Evolutionary conservation across 768 basidiomycete genomes (phyloP).

Genomic region (Termitomyces sp.): DNA sequence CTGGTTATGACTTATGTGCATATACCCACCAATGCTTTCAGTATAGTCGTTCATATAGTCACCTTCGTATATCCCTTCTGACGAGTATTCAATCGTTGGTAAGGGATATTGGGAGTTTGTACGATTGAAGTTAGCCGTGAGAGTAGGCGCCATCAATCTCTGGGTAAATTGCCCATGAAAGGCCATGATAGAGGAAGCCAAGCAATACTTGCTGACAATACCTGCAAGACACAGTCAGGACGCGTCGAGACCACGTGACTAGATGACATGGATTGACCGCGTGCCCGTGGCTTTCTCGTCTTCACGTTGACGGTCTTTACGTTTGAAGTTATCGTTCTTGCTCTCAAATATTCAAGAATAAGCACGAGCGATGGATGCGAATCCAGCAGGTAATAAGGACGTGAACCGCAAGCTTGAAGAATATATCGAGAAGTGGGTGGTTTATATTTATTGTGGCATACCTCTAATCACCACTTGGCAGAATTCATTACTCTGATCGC

Average conservation of each 20-base stretch:
- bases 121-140: not conserved
- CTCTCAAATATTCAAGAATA: not conserved
- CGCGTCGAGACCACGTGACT: conserved; percentile 7
- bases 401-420: conserved; percentile 58
- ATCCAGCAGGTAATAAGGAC: conserved; percentile 27
- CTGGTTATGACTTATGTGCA: conserved; percentile 19
- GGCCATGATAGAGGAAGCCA: conserved; percentile 5
- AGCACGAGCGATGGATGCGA: conserved; percentile 21
- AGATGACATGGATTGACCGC: not conserved
- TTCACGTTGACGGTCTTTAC: not conserved
- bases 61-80: conserved; percentile 3
- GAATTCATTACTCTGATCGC: conserved; percentile 88
- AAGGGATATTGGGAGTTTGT: not conserved
- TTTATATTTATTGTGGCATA: conserved; percentile 3
- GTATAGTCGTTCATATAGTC: conserved; percentile 18
- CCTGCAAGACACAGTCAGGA: not conserved
- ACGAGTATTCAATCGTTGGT: not conserved
- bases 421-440: conserved; percentile 68
- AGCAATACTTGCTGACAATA: not conserved
- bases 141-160: not conserved
- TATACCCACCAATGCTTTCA: conserved; percentile 32
- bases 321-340: not conserved
- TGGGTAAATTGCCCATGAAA: conserved; percentile 8
- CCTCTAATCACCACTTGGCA: conserved; percentile 24
- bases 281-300: not conserved